Evolutionary conservation across 148 eudicot genomes (phyloP).

Genomic region (Rhododendron molle): DNA sequence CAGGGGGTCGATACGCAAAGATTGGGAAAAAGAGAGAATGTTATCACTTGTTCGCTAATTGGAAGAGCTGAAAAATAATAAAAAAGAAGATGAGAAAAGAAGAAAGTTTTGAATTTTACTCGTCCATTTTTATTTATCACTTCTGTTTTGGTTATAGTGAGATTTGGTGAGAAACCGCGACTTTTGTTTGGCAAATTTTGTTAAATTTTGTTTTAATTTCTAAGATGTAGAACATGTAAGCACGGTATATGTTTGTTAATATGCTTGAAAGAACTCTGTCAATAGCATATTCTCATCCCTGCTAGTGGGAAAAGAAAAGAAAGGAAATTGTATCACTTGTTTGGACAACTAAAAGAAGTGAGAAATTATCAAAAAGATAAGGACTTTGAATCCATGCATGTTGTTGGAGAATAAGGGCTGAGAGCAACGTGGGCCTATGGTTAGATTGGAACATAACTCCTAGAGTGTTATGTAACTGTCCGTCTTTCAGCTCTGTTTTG

Average conservation of each 20-base stretch:
- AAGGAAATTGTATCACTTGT: background rate
- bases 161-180: background rate
- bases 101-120: background rate
- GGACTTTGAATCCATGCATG: background rate
- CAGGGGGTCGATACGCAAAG: no score
- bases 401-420: background rate
- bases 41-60: background rate
- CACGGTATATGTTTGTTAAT: slow-evolving; percentile 22
- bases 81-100: background rate
- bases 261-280: slow-evolving; percentile 11
- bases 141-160: background rate
- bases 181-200: background rate
- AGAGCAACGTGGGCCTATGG: background rate
- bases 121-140: background rate
- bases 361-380: background rate
- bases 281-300: background rate
- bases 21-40: background rate
- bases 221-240: background rate
- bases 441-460: background rate
- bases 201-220: background rate
- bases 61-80: background rate
- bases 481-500: background rate
- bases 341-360: background rate
- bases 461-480: background rate
- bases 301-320: background rate